Evolutionary conservation across 2,329 filamentous ascomycete species (phyloP), one percentile per base, ranked within the genome.

Genomic region (Drechslerella dactyloides): DNA sequence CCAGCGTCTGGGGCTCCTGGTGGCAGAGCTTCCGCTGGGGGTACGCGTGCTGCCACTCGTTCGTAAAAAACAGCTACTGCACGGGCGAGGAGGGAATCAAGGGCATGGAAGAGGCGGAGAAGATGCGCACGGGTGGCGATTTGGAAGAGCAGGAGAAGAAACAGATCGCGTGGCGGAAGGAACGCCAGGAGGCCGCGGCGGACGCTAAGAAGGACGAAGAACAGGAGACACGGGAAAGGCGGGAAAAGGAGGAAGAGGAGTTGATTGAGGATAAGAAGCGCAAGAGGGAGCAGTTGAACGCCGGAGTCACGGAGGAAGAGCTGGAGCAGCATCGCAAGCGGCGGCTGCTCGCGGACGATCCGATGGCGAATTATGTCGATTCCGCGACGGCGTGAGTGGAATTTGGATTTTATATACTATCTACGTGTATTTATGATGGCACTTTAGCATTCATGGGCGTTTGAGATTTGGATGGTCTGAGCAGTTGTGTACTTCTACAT

Each of bases 1-100:
- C 87, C 1, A 89, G 89, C 0, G 89, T 96, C 1, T 99, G 92
- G 90, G 94, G 94, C 54, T 96, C 92, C 77, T 99, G 94, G 94
- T 99, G 94, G 94, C 86, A 87, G 59, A 88, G 91, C 78, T 97
- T 97, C 81, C 86, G 89, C 80, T 99, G 94, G 94, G 94, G 94
- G 0, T 99, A 96, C 80, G 86, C 90, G 21, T 99, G 94, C 80
- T 99, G 94, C 82, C 92, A 96, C 79, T 96, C 92, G 0, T 89
- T 87, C 21, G 86, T 96, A 74, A 97, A 96, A 81, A 97, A 99
- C 80, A 96, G 92, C 77, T 99, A 97, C 78, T 99, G 94, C 80
- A 97, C 93, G 0, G 94, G 94, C 24, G 91, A 94, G 72, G 90
- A 90, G 68, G 94, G 94, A 37, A 96, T 87, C 79, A 82, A 82